phyloP scores from a whole-genome alignment of 2,329 filamentous ascomycete genomes.

The Sclerotinia trifoliorum region DNA sequence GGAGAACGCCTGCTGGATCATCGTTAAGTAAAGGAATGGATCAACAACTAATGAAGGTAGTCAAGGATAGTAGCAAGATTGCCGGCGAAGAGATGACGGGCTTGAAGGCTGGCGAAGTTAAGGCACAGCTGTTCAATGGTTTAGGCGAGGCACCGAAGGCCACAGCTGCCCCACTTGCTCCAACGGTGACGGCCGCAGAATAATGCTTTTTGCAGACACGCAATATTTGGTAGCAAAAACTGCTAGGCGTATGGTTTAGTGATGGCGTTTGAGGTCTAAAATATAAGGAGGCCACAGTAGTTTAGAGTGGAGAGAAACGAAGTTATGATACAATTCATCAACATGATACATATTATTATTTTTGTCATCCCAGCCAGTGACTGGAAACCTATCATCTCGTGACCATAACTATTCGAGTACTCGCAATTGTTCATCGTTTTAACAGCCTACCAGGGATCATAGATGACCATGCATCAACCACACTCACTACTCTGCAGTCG shows the following conservation, averaged over 20 bases:
- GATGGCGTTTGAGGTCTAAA: slow-evolving; percentile 20
- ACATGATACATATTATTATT: slow-evolving; percentile 4
- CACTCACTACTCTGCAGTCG: neutral
- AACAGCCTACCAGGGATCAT: neutral
- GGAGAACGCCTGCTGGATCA: slow-evolving; percentile 35
- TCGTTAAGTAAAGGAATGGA: slow-evolving; percentile 40
- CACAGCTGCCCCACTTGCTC: neutral
- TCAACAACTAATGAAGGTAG: slow-evolving; percentile 53
- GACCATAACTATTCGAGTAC: neutral
- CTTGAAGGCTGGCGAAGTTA: slow-evolving; percentile 47
- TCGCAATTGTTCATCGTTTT: neutral
- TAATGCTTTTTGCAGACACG: neutral
- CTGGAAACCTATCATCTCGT: neutral
- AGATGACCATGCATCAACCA: neutral
- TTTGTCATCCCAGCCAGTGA: neutral
- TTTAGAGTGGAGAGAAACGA: slow-evolving; percentile 19
- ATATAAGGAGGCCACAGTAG: slow-evolving; percentile 9
- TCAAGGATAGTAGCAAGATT: slow-evolving; percentile 57
- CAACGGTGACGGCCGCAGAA: neutral
- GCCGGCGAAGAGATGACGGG: slow-evolving; percentile 51
- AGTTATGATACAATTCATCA: slow-evolving; percentile 17
- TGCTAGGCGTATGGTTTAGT: slow-evolving; percentile 16
- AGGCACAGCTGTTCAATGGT: slow-evolving; percentile 49
- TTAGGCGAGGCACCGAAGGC: slow-evolving; percentile 29
- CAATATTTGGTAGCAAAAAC: slow-evolving; percentile 9